These are phyloP conservation scores for Botrytis medusae DNA, from an alignment of 2,329 filamentous ascomycete genomes.

Conservation along the genomic window DNA sequence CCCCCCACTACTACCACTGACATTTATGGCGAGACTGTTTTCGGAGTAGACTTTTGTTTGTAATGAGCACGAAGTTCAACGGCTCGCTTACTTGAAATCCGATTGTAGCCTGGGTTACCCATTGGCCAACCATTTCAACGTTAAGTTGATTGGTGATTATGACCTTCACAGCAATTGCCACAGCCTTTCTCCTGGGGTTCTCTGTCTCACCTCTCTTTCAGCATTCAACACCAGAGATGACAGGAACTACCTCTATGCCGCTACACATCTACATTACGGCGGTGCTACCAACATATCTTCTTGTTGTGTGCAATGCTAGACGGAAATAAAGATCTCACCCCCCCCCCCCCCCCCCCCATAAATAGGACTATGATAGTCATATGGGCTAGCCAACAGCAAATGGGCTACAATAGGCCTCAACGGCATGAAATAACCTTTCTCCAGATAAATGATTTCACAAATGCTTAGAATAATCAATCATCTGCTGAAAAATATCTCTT, in stretches of 20 bases:
- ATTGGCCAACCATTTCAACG: not conserved
- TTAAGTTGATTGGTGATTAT: not conserved
- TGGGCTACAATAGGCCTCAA: not conserved
- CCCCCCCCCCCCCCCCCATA: not conserved
- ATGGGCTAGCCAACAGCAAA: not conserved
- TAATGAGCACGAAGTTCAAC: not conserved
- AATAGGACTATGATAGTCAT: not conserved
- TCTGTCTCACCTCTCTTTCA: not conserved
- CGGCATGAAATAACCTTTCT: not conserved
- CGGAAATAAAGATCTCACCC: not conserved
- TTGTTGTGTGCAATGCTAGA: not conserved
- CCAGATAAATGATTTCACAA: not conserved
- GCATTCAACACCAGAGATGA: not conserved
- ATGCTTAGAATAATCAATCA: conserved; percentile 27
- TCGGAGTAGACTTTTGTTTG: not conserved
- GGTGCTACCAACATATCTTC: not conserved
- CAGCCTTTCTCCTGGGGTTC: not conserved
- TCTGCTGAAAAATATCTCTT: conserved; percentile 74
- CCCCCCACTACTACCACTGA: not conserved
- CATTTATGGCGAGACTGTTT: not conserved
- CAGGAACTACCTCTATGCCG: not conserved
- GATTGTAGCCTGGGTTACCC: not conserved
- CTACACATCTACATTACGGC: not conserved
- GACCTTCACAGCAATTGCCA: not conserved
- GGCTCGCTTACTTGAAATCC: not conserved